phyloP scores from a whole-genome alignment of 2,329 filamentous ascomycete species.

The Atkinsonella texensis region DNA sequence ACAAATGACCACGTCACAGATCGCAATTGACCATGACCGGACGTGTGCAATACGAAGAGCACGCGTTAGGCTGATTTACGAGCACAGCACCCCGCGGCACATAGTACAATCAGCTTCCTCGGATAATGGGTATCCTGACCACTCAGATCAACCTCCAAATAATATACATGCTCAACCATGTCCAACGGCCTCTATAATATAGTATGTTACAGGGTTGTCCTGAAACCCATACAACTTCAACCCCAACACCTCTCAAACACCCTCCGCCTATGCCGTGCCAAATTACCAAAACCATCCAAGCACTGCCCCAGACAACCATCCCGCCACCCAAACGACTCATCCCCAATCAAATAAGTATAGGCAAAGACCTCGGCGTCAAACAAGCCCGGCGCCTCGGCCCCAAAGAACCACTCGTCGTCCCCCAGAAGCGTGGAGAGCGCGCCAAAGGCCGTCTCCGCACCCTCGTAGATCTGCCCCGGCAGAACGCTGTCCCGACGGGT shows the following conservation, averaged over 20 bases:
- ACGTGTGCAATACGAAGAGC: no score
- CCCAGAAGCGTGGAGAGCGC: constrained; percentile 33
- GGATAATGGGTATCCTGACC: no score
- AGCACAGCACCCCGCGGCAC: no score
- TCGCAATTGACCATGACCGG: no score
- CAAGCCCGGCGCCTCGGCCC: constrained; percentile 43
- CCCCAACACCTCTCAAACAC: constrained; percentile 23
- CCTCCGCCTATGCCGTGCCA: constrained; percentile 38
- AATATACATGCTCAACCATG: no score
- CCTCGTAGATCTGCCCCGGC: constrained; percentile 26
- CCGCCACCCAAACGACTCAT: constrained; percentile 50
- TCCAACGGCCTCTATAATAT: no score
- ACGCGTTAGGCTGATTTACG: no score
- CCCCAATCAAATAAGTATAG: constrained; percentile 72
- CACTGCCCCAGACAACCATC: constrained; percentile 47
- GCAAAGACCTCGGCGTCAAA: constrained; percentile 88
- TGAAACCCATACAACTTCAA: background rate
- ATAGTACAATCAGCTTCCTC: no score
- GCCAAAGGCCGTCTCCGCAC: constrained; percentile 31
- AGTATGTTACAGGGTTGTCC: no score
- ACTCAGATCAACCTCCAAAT: no score
- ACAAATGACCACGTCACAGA: no score
- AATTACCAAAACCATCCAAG: constrained; percentile 43
- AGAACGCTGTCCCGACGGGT: constrained; percentile 28
- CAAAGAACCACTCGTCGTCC: constrained; percentile 37